phyloP scores from a whole-genome alignment of 345 rosid genomes.

The sweet orange (Citrus sinensis) region DNA sequence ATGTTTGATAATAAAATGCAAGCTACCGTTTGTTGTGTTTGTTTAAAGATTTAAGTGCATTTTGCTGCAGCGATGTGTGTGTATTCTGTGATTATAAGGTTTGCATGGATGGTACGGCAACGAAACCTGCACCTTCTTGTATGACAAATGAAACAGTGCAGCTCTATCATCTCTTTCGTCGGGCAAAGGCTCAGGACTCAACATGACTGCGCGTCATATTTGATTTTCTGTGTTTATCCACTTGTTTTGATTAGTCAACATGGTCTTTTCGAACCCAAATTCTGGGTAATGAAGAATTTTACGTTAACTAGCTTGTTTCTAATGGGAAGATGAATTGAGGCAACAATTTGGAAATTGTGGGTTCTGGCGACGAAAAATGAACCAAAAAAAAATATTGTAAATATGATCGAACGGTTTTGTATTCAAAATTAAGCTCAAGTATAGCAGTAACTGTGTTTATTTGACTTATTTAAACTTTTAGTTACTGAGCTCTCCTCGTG shows the following conservation, averaged over 20 bases:
- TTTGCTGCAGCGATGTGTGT: constrained; percentile 38
- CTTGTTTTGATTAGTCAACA: too few relatives aligned
- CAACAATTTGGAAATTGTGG: background rate
- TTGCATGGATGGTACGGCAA: constrained; percentile 52
- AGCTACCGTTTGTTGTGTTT: background rate
- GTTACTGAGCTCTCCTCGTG: too few relatives aligned
- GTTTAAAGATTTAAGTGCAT: background rate
- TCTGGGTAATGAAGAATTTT: background rate
- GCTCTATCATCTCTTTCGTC: constrained; percentile 45
- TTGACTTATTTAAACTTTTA: too few relatives aligned
- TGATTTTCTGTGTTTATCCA: background rate
- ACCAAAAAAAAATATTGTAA: too few relatives aligned
- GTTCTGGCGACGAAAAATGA: too few relatives aligned
- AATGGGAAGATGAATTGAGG: background rate
- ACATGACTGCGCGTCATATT: too few relatives aligned
- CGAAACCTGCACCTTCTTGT: constrained; percentile 44
- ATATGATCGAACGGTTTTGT: background rate
- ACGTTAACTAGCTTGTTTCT: background rate
- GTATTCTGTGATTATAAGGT: constrained; percentile 54
- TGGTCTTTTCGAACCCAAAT: background rate
- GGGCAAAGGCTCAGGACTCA: constrained; percentile 8
- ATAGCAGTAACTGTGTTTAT: too few relatives aligned
- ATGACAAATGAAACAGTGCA: constrained; percentile 46
- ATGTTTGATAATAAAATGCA: too few relatives aligned
- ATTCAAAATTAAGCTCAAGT: background rate